Conservation (phyloP, 495 filamentous ascomycete genomes). For the Tuber magnatum region DNA sequence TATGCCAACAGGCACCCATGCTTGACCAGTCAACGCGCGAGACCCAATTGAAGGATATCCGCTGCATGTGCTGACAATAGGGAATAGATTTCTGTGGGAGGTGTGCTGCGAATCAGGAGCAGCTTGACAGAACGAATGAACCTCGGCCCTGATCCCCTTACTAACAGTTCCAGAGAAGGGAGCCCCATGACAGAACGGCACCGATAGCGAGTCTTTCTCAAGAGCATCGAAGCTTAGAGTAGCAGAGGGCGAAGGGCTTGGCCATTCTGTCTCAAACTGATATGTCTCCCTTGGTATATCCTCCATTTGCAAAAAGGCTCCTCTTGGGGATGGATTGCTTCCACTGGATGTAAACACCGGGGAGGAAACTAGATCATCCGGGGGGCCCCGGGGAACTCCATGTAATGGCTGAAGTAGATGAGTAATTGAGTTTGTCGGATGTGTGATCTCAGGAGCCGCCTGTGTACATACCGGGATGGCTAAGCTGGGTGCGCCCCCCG, state of each 20-base stretch:
- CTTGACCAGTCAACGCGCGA: background rate
- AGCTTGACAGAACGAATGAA: background rate
- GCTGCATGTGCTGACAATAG: background rate
- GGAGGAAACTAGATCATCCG: background rate
- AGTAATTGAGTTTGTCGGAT: background rate
- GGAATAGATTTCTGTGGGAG: background rate
- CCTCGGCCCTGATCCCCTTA: background rate
- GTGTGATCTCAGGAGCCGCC: background rate
- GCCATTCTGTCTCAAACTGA: background rate
- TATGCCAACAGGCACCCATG: background rate
- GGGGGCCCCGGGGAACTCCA: no score
- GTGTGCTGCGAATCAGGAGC: background rate
- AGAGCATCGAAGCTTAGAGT: background rate
- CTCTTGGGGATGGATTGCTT: background rate
- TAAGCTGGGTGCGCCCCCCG: no score
- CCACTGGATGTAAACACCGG: background rate
- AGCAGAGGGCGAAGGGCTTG: background rate
- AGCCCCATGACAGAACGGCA: background rate
- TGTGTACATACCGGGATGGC: background rate
- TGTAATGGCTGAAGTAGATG: background rate
- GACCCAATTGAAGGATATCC: background rate
- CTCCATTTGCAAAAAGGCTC: background rate
- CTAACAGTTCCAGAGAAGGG: background rate
- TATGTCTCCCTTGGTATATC: background rate
- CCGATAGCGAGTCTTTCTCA: background rate